A percentile compares a stretch with the other conserved stretches of the same genome.
These are phyloP conservation scores for Amanita fuliginea DNA, from an alignment of 768 basidiomycete species.

Conservation along the genomic window DNA sequence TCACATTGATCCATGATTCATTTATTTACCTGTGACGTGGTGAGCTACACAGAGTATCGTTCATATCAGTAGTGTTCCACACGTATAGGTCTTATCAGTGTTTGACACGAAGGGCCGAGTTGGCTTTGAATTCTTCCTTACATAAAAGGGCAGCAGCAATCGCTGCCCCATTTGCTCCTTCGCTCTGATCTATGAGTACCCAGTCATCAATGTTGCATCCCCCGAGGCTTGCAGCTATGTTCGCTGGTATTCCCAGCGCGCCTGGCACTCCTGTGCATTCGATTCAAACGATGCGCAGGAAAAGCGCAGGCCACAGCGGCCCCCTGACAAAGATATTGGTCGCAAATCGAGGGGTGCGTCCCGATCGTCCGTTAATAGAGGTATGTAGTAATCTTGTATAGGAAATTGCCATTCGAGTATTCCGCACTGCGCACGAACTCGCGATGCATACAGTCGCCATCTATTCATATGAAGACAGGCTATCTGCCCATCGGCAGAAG, in stretches of 20 bases:
- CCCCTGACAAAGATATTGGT: constrained; percentile 88
- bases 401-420: constrained; percentile 99
- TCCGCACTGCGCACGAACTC: constrained; percentile 95
- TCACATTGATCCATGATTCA: neutral
- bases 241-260: constrained; percentile 62
- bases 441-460: constrained; percentile 99
- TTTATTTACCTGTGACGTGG: no score
- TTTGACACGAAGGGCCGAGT: neutral
- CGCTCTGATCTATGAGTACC: constrained; percentile 27
- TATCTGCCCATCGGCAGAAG: constrained; percentile 97
- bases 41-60: no score
- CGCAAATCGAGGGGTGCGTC: constrained; percentile 79
- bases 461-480: constrained; percentile 93
- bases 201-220: constrained; percentile 46
- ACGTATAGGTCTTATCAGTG: neutral
- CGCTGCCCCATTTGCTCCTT: neutral
- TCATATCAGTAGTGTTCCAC: no score
- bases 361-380: neutral
- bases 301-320: constrained; percentile 83
- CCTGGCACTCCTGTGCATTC: constrained; percentile 84
- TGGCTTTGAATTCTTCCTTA: neutral
- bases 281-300: constrained; percentile 85
- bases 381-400: constrained; percentile 19
- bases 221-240: constrained; percentile 61
- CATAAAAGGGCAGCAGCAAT: neutral